These are phyloP conservation scores for Globisporangium canariense DNA, from an alignment of 352 stramenopile genomes.

Conservation along the genomic window DNA sequence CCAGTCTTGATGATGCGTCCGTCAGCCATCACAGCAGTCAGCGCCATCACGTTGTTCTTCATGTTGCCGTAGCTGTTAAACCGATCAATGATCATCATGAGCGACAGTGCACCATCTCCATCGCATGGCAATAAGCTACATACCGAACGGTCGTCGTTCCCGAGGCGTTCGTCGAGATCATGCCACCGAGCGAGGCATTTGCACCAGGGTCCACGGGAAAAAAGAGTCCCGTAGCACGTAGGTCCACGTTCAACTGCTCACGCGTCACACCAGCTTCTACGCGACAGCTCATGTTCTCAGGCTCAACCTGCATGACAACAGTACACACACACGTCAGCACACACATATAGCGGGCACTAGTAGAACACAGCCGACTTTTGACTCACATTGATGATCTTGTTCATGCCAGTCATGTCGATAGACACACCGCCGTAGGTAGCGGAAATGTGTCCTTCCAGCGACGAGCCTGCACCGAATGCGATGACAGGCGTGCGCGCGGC, in stretches of 20 bases:
- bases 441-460: conserved; percentile 96
- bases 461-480: conserved; percentile 89
- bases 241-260: conserved; percentile 87
- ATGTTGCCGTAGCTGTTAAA: conserved; percentile 92
- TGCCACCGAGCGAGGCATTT: conserved; percentile 95
- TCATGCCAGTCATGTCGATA: conserved; percentile 88
- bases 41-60: conserved; percentile 93
- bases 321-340: conserved; percentile 3
- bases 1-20: conserved; percentile 88
- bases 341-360: not conserved
- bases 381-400: conserved; percentile 55
- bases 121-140: not conserved
- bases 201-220: conserved; percentile 97
- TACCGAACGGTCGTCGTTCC: conserved; percentile 87
- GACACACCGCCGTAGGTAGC: conserved; percentile 87
- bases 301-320: conserved; percentile 32
- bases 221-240: conserved; percentile 88
- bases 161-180: conserved; percentile 90
- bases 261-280: conserved; percentile 94
- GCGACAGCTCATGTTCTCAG: conserved; percentile 87
- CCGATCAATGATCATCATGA: not conserved
- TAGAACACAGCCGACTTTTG: not conserved
- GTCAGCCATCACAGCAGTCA: conserved; percentile 92
- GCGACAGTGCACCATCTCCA: not conserved
- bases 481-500: conserved; percentile 88